Percentiles rank a stretch among this genome's conserved stretches.
phyloP scores from a whole-genome alignment of 331 rosid species.

The Telfairia occidentalis region DNA sequence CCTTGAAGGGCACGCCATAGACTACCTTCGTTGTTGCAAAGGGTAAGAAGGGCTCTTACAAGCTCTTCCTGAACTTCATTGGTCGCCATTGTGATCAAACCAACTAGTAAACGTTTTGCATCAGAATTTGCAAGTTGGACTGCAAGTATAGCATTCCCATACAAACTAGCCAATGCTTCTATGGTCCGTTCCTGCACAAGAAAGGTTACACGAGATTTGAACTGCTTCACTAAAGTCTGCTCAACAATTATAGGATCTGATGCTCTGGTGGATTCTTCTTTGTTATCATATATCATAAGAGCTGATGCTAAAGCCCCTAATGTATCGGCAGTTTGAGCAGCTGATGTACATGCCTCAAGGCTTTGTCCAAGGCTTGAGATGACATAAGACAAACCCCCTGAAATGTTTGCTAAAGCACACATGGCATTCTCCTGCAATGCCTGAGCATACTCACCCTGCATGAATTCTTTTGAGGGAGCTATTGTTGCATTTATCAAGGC shows the following conservation, averaged over 20 bases:
- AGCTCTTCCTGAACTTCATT: slow-evolving; percentile 96
- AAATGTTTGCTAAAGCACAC: slow-evolving; percentile 96
- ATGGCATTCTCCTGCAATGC: slow-evolving; percentile 96
- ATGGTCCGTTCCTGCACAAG: slow-evolving; percentile 93
- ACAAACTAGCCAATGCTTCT: slow-evolving; percentile 94
- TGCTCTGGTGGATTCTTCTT: slow-evolving; percentile 72
- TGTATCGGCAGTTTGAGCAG: slow-evolving; percentile 85
- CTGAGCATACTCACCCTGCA: slow-evolving; percentile 97
- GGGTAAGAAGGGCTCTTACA: slow-evolving; percentile 57
- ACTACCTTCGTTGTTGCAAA: slow-evolving; percentile 71
- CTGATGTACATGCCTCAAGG: slow-evolving; percentile 83
- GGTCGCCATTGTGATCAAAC: slow-evolving; percentile 89
- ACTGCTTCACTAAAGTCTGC: slow-evolving; percentile 75
- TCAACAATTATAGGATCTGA: slow-evolving; percentile 74
- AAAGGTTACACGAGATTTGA: slow-evolving; percentile 58
- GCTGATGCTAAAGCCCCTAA: slow-evolving; percentile 97
- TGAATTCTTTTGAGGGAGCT: slow-evolving; percentile 98
- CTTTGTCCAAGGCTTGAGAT: slow-evolving; percentile 97
- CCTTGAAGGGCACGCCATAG: slow-evolving; percentile 91
- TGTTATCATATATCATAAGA: slow-evolving; percentile 86
- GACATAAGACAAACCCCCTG: slow-evolving; percentile 92
- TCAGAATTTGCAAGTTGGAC: slow-evolving; percentile 62
- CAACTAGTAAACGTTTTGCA: slow-evolving; percentile 89
- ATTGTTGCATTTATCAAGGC: slow-evolving; percentile 90
- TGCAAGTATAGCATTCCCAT: slow-evolving; percentile 69